Percentiles rank a stretch among this genome's conserved stretches.
Conservation (phyloP, 163 green algal genomes). For the Volvox carteri region DNA sequence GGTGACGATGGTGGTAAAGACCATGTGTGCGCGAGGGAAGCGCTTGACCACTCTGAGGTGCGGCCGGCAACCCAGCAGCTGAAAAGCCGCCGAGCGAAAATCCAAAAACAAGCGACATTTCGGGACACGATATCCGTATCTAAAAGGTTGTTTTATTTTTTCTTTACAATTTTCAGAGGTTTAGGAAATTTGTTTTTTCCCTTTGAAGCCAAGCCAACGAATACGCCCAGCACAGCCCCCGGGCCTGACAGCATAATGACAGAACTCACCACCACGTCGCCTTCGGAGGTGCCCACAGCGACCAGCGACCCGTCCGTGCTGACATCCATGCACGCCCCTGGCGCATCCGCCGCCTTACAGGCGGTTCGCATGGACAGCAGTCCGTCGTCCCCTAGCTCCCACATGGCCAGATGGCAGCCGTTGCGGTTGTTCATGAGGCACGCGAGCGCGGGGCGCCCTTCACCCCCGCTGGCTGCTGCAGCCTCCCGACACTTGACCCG, state of each 20-base stretch:
- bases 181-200: no score
- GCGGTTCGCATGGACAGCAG: slow-evolving; percentile 42
- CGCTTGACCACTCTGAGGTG: slow-evolving; percentile 39
- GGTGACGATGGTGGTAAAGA: slow-evolving; percentile 63
- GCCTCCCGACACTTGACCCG: slow-evolving; percentile 38
- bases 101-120: no score
- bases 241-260: not conserved
- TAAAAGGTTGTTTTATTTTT: no score
- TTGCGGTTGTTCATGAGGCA: slow-evolving; percentile 60
- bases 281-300: slow-evolving; percentile 62
- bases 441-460: not conserved
- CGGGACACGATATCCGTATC: no score
- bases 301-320: slow-evolving; percentile 47
- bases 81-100: no score
- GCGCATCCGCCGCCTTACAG: slow-evolving; percentile 38
- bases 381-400: slow-evolving; percentile 44
- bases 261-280: slow-evolving; percentile 55
- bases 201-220: no score
- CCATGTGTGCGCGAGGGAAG: slow-evolving; percentile 61
- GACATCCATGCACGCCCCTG: slow-evolving; percentile 63
- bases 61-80: slow-evolving; percentile 35
- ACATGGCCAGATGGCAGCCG: slow-evolving; percentile 50
- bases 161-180: no score
- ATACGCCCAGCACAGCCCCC: no score
- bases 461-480: no score